Conservation (phyloP, 2,329 filamentous ascomycete species). For the Microdochium paspali region DNA sequence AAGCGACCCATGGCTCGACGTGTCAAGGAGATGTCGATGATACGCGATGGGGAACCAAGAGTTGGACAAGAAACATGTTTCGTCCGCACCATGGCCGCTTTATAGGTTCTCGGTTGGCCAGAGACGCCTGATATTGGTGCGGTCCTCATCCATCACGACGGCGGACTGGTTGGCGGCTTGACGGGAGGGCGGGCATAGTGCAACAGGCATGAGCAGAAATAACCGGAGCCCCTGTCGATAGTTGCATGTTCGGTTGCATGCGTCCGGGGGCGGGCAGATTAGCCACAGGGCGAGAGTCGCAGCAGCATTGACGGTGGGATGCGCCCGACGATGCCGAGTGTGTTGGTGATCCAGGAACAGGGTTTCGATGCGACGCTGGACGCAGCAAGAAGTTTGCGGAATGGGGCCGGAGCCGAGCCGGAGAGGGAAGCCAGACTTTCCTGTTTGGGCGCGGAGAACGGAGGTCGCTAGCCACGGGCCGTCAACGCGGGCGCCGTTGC, state of each 20-base stretch:
- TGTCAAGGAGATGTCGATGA: not conserved
- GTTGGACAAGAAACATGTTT: not conserved
- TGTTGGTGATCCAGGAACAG: not conserved
- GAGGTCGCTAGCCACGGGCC: not conserved
- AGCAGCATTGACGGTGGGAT: not conserved
- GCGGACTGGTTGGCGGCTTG: not conserved
- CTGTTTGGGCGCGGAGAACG: not conserved
- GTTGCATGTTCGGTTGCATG: not conserved
- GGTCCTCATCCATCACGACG: not conserved
- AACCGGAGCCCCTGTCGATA: not conserved
- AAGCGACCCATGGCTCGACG: constrained; percentile 12
- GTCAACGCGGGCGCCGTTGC: not conserved
- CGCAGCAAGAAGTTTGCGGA: not conserved
- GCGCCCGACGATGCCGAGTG: not conserved
- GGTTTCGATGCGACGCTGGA: not conserved
- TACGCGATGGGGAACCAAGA: not conserved
- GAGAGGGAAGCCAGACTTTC: not conserved
- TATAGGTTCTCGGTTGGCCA: not conserved
- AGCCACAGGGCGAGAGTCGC: not conserved
- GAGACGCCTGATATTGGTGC: not conserved
- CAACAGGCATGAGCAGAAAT: not conserved
- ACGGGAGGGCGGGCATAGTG: not conserved
- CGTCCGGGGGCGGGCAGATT: not conserved
- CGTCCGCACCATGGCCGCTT: not conserved
- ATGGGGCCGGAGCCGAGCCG: not conserved